Evolutionary conservation across 192 early-diverging fungal genomes (phyloP).

Genomic region (Entomortierella lignicola): DNA sequence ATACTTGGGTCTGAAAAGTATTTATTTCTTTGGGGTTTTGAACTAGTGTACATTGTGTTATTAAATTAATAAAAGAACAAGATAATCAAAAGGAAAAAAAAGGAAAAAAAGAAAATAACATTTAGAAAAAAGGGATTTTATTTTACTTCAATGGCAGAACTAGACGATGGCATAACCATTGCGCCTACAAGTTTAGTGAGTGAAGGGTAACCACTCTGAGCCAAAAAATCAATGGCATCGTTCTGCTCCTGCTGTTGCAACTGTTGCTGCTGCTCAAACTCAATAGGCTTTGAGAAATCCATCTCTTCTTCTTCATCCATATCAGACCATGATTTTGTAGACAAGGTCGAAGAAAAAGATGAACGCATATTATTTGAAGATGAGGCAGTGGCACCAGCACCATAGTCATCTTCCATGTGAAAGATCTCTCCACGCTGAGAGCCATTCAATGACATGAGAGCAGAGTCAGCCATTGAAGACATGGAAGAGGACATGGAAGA

Average conservation of each 20-base stretch:
- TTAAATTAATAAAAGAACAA: background rate
- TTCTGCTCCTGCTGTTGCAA: too few relatives aligned
- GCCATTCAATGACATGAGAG: conserved; percentile 26
- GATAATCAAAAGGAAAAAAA: conserved; percentile 1
- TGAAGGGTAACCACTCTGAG: conserved; percentile 19
- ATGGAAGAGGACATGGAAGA: conserved; percentile 6
- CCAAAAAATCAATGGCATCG: conserved; percentile 11
- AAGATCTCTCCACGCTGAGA: conserved; percentile 18
- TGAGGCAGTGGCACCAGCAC: background rate
- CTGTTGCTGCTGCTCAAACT: conserved; percentile 37
- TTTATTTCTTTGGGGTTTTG: too few relatives aligned
- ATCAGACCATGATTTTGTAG: conserved; percentile 46
- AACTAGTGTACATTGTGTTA: too few relatives aligned
- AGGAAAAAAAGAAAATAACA: conserved; percentile 2
- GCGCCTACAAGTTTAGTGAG: conserved; percentile 26
- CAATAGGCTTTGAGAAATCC: conserved; percentile 44
- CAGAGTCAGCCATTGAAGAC: conserved; percentile 19
- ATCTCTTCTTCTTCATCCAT: conserved; percentile 53
- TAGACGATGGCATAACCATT: conserved; percentile 1
- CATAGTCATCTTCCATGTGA: conserved; percentile 51
- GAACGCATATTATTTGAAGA: background rate
- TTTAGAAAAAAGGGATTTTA: background rate
- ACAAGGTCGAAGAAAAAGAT: conserved; percentile 27
- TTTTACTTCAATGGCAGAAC: background rate
- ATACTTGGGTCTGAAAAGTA: too few relatives aligned